Evolutionary conservation across 768 basidiomycete genomes (phyloP).

Genomic region (Kwoniella heveanensis): DNA sequence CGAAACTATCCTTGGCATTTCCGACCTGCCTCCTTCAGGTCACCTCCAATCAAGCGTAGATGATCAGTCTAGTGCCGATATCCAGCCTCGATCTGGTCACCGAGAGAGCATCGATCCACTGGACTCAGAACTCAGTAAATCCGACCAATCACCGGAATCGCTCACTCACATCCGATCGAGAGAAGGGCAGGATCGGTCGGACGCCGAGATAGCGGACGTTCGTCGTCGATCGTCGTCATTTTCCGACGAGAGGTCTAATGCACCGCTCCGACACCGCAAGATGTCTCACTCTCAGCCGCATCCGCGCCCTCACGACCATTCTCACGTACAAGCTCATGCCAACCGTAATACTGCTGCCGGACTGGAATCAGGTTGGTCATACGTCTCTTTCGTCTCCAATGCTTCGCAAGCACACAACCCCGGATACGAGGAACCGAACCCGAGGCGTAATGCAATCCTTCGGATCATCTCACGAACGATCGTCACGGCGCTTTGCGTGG

Average conservation of each 20-base stretch:
- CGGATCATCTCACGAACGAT: conserved; percentile 63
- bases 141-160: neutral
- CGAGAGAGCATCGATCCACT: conserved; percentile 7
- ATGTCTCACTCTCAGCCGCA: neutral
- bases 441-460: conserved; percentile 27
- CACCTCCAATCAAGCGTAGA: neutral
- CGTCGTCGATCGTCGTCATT: neutral
- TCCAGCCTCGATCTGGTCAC: neutral
- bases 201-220: neutral
- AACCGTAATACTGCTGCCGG: neutral
- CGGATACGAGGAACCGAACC: neutral
- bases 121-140: conserved; percentile 11
- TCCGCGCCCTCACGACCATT: neutral
- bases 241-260: neutral
- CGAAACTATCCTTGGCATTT: conserved; percentile 72
- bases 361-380: neutral
- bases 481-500: conserved; percentile 66
- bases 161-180: neutral
- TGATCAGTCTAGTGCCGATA: neutral
- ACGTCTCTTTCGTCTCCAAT: neutral
- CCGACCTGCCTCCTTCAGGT: neutral
- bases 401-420: neutral
- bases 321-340: neutral
- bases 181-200: neutral
- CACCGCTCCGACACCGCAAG: neutral